A percentile compares a stretch with the other conserved stretches of the same genome.
phyloP scores from a whole-genome alignment of 352 stramenopile species.

The Phytophthora sojae region DNA sequence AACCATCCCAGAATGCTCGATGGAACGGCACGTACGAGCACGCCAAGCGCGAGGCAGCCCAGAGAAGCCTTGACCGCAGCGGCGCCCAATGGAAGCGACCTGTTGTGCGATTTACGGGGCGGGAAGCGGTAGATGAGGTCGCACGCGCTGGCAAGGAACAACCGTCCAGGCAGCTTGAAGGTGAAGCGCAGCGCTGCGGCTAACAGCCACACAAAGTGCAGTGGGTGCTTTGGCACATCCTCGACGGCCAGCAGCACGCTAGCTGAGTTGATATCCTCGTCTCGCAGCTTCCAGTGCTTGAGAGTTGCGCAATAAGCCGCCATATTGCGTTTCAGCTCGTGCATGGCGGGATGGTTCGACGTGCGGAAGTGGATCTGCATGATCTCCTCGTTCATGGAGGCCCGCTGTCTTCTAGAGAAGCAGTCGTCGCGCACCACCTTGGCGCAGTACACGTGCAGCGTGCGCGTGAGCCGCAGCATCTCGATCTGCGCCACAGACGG shows the following conservation, averaged over 20 bases:
- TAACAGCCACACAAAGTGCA: slow-evolving; percentile 58
- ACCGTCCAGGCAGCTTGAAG: slow-evolving; percentile 45
- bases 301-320: slow-evolving; percentile 63
- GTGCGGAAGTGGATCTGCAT: slow-evolving; percentile 83
- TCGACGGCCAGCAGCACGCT: slow-evolving; percentile 47
- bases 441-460: slow-evolving; percentile 75
- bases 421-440: slow-evolving; percentile 73
- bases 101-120: slow-evolving; percentile 38
- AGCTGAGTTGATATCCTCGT: slow-evolving; percentile 78
- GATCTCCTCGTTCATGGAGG: slow-evolving; percentile 85
- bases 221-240: slow-evolving; percentile 48
- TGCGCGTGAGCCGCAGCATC: slow-evolving; percentile 69
- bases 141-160: slow-evolving; percentile 58
- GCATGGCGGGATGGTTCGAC: slow-evolving; percentile 74
- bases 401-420: slow-evolving; percentile 75
- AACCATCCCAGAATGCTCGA: slow-evolving; percentile 46
- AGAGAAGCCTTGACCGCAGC: slow-evolving; percentile 47
- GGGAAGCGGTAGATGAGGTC: slow-evolving; percentile 65
- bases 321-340: slow-evolving; percentile 75
- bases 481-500: slow-evolving; percentile 70
- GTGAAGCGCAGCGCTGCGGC: slow-evolving; percentile 50
- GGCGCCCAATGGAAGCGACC: slow-evolving; percentile 29
- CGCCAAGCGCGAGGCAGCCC: slow-evolving; percentile 44
- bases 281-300: slow-evolving; percentile 66
- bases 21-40: slow-evolving; percentile 45